phyloP scores from a whole-genome alignment of 2,329 filamentous ascomycete species.

The Graphilbum fragrans region DNA sequence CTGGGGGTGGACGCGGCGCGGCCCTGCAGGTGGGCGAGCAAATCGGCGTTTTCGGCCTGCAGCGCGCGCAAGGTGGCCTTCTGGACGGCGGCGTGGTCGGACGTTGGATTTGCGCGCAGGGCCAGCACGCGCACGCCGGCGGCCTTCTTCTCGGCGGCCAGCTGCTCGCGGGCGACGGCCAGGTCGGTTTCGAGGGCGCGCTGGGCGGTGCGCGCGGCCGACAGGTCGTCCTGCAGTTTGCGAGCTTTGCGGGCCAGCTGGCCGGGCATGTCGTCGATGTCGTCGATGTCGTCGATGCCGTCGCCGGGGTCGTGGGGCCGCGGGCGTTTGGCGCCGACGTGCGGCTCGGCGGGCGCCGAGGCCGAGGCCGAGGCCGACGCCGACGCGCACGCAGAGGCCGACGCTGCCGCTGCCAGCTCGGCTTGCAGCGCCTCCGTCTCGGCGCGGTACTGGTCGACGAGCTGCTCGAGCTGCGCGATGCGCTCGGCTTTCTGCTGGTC shows the following conservation, averaged over 20 bases:
- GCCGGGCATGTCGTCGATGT: slow-evolving; percentile 50
- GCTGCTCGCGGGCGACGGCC: slow-evolving; percentile 58
- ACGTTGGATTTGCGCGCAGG: slow-evolving; percentile 83
- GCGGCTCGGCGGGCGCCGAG: slow-evolving; percentile 8
- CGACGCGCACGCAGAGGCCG: slow-evolving; percentile 20
- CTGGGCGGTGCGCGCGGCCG: slow-evolving; percentile 55
- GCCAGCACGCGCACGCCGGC: slow-evolving; percentile 74
- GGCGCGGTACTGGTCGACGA: slow-evolving; percentile 74
- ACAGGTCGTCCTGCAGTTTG: slow-evolving; percentile 67
- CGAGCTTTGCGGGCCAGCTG: slow-evolving; percentile 81
- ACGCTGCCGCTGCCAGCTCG: slow-evolving; percentile 43
- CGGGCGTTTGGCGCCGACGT: slow-evolving; percentile 56
- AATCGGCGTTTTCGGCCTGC: slow-evolving; percentile 70
- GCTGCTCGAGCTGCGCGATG: slow-evolving; percentile 69
- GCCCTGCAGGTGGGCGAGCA: slow-evolving; percentile 41
- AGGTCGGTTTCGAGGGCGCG: slow-evolving; percentile 66
- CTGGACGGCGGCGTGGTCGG: slow-evolving; percentile 76
- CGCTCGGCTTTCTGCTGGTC: slow-evolving; percentile 65
- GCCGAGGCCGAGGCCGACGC: slow-evolving; percentile 19
- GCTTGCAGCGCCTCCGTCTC: slow-evolving; percentile 65
- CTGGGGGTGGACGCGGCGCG: slow-evolving; percentile 35
- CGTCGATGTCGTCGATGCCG: slow-evolving; percentile 32
- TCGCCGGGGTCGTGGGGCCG: slow-evolving; percentile 41
- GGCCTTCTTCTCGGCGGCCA: slow-evolving; percentile 51
- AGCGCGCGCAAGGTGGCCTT: slow-evolving; percentile 65